Evolutionary conservation across 768 basidiomycete genomes (phyloP).

Genomic region (Pulveroboletus sp.): DNA sequence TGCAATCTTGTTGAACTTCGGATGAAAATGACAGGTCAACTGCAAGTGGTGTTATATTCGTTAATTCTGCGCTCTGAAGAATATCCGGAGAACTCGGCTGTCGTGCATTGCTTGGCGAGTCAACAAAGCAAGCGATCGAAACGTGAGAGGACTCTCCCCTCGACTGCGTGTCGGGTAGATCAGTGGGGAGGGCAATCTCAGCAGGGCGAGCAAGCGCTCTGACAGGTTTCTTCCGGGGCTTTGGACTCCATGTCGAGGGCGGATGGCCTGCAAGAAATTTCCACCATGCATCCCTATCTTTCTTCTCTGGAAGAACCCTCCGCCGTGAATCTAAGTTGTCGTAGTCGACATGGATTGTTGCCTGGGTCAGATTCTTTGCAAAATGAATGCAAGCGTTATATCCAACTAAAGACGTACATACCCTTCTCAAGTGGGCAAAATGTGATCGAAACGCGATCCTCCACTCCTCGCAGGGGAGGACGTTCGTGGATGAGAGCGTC

Average conservation of each 20-base stretch:
- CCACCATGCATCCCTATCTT: conserved; percentile 80
- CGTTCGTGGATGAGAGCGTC: conserved; percentile 24
- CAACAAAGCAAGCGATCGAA: neutral
- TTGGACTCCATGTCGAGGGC: conserved; percentile 63
- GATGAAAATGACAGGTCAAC: neutral
- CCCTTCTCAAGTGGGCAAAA: conserved; percentile 67
- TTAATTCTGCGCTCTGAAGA: neutral
- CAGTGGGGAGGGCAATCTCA: neutral
- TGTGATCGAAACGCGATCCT: conserved; percentile 51
- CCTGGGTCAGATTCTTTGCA: conserved; percentile 62
- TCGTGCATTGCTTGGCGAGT: neutral
- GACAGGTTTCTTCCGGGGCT: conserved; percentile 13
- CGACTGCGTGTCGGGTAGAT: neutral
- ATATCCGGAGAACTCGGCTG: neutral
- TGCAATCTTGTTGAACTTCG: neutral
- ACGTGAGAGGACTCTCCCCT: neutral
- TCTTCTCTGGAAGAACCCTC: conserved; percentile 62
- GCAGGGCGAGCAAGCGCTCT: conserved; percentile 25
- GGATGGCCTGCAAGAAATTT: conserved; percentile 67
- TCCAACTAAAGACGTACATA: neutral
- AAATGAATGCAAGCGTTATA: conserved; percentile 5
- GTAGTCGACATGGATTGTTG: conserved; percentile 40
- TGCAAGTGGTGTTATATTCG: neutral
- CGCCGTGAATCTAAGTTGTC: conserved; percentile 8
- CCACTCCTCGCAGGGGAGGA: conserved; percentile 70